Percentiles rank a stretch among this genome's conserved stretches.
Evolutionary conservation across 2,329 filamentous ascomycete species (phyloP).

Genomic region (Endocalyx cinctus): DNA sequence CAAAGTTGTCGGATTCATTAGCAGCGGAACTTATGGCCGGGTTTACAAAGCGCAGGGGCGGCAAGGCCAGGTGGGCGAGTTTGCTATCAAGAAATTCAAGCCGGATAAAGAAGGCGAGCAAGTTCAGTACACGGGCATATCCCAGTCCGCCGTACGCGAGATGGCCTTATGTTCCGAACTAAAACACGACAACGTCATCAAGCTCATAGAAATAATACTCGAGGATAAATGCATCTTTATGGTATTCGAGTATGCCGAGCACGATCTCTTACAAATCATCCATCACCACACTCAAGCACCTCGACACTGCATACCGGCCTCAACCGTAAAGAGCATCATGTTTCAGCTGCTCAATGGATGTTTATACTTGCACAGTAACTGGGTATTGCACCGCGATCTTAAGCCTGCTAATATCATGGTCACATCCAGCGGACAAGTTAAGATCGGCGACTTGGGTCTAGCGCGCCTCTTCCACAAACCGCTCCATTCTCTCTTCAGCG

Average conservation of each 20-base stretch:
- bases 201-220: slow-evolving; percentile 89
- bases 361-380: slow-evolving; percentile 91
- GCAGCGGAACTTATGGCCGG: slow-evolving; percentile 93
- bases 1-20: slow-evolving; percentile 96
- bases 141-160: slow-evolving; percentile 92
- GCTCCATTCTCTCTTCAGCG: slow-evolving; percentile 82
- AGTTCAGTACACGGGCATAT: slow-evolving; percentile 93
- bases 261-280: slow-evolving; percentile 95
- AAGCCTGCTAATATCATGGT: slow-evolving; percentile 99
- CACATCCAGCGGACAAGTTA: slow-evolving; percentile 81
- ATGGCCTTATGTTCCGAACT: slow-evolving; percentile 97
- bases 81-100: slow-evolving; percentile 99
- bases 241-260: slow-evolving; percentile 98
- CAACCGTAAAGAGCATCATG: slow-evolving; percentile 88
- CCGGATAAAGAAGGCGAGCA: slow-evolving; percentile 97
- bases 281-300: slow-evolving; percentile 93
- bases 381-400: slow-evolving; percentile 93
- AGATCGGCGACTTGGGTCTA: slow-evolving; percentile 90
- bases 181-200: slow-evolving; percentile 82
- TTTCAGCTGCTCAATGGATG: slow-evolving; percentile 94
- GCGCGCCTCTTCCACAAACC: slow-evolving; percentile 93
- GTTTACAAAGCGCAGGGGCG: slow-evolving; percentile 92
- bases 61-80: slow-evolving; percentile 71
- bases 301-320: slow-evolving; percentile 79
- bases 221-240: slow-evolving; percentile 99